Evolutionary conservation across 805 yeast genomes (phyloP), one percentile per base, ranked within the genome.

Genomic region (Yamadazyma akitaensis): DNA sequence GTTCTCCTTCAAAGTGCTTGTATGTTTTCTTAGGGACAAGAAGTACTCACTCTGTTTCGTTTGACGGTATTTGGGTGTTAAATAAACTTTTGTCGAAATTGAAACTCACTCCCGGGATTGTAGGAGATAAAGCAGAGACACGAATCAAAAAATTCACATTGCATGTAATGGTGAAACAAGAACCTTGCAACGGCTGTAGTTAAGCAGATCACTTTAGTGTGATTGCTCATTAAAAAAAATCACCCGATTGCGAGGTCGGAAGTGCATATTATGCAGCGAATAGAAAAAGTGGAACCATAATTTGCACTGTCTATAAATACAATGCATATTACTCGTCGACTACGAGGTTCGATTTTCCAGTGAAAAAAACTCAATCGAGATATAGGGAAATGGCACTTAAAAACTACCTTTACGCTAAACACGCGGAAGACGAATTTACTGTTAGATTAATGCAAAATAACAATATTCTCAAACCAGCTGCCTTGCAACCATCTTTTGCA

Each of bases 361-460:
- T 5, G 32, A 5, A 11, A 12, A 28, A 21, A 13, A 28, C n/a
- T 28, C 37, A n/a, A 4, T 33, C 37, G 17, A 10, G 24, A 40
- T 12, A 6, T 5, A 13, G 21, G 19, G 30, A 26, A 30, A 69
- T 70, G 75, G 75, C 73, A n/a, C 61, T 70, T 41, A 63, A 73
- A 58, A 65, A 70, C 50, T 70, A 70, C 50, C 49, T 70, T 40
- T 70, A 70, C 49, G 72, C 75, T 8, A 70, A 70, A 44, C 73
- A 70, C 50, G 58, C 49, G 37, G 49, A 51, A 50, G 60, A 55
- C 44, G 46, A 55, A n/a, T 43, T 50, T 40, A 44, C 50, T 12
- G 5, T 47, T 11, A 26, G 33, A 26, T 36, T 48, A 32, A 44
- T 46, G 43, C 41, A 44, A 28, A 44, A 49, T 25, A 37, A 45